A percentile compares a stretch with the other conserved stretches of the same genome.
Conservation (phyloP, 208 protist species). For the Acanthamoeba lugdunensis region DNA sequence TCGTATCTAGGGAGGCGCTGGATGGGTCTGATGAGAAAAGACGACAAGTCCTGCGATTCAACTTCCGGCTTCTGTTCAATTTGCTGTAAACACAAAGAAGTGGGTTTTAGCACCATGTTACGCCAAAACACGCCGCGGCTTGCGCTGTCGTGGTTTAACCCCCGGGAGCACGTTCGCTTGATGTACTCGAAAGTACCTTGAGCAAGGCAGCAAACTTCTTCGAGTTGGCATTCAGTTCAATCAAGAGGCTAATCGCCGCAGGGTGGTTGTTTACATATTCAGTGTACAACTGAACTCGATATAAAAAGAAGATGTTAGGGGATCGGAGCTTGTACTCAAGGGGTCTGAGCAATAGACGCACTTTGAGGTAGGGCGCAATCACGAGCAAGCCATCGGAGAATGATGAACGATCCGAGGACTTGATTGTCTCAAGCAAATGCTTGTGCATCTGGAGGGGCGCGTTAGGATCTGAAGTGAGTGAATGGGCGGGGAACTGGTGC, state of each 20-base stretch:
- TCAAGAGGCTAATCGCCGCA: conserved; percentile 8
- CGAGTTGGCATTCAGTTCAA: conserved; percentile 22
- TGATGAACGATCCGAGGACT: neutral
- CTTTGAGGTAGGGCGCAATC: conserved; percentile 60
- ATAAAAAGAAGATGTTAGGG: neutral
- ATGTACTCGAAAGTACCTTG: neutral
- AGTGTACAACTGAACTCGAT: conserved; percentile 18
- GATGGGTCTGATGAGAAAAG: conserved; percentile 51
- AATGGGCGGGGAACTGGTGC: neutral
- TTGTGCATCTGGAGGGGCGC: conserved; percentile 14
- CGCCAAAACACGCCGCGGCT: too few relatives aligned
- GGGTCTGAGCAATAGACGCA: neutral
- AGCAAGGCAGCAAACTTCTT: conserved; percentile 65
- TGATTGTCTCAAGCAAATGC: conserved; percentile 15
- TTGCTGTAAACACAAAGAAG: neutral
- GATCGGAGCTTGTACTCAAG: neutral
- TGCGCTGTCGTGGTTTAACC: too few relatives aligned
- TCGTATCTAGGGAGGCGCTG: conserved; percentile 59
- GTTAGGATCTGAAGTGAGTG: neutral
- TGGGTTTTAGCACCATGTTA: too few relatives aligned
- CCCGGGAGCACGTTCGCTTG: too few relatives aligned
- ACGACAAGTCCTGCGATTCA: conserved; percentile 43
- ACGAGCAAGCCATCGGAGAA: conserved; percentile 22
- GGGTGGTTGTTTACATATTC: conserved; percentile 69
- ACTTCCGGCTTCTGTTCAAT: conserved; percentile 36